These are phyloP conservation scores for Cyclanthera cordifolia DNA, from an alignment of 306 rosid genomes.

Conservation along the genomic window DNA sequence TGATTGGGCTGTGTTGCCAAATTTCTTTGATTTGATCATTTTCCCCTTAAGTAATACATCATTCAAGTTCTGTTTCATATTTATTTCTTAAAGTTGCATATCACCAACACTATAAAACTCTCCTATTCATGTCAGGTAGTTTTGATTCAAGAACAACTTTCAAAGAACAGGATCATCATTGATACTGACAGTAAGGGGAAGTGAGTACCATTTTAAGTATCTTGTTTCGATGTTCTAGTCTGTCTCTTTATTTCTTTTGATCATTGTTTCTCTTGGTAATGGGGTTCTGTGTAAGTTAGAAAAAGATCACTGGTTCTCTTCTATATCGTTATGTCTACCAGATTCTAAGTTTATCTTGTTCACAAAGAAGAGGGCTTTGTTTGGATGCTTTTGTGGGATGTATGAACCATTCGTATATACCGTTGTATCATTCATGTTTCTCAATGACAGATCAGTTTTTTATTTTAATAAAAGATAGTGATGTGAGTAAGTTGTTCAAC, in stretches of 20 bases:
- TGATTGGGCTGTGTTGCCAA: neutral
- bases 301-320: neutral
- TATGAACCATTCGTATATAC: too few relatives aligned
- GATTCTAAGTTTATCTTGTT: neutral
- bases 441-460: too few relatives aligned
- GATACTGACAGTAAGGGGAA: constrained; percentile 80
- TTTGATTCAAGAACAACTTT: constrained; percentile 88
- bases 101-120: neutral
- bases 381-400: too few relatives aligned
- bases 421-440: too few relatives aligned
- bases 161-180: constrained; percentile 82
- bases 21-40: neutral
- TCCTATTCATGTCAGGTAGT: constrained; percentile 51
- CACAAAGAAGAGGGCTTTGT: neutral
- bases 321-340: neutral
- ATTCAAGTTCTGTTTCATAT: neutral
- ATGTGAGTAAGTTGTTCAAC: neutral
- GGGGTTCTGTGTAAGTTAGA: neutral
- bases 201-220: constrained; percentile 34
- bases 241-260: constrained; percentile 2
- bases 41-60: neutral
- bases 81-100: neutral
- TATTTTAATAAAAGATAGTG: too few relatives aligned
- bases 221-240: neutral
- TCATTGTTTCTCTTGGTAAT: constrained; percentile 1